Conservation (phyloP, 768 basidiomycete species). For the Auricularia cornea region DNA sequence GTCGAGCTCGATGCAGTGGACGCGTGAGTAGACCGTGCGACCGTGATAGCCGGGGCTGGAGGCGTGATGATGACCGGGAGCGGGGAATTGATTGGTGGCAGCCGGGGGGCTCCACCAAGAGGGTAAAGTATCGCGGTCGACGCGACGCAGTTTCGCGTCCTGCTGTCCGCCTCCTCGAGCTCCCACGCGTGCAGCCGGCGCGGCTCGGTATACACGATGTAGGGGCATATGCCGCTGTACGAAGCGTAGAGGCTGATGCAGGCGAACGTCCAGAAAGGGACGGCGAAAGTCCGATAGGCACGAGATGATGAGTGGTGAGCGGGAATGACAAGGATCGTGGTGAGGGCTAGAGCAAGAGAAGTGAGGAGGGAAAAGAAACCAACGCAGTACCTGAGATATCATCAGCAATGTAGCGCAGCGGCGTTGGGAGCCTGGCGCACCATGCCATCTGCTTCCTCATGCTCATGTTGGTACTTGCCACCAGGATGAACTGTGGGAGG, state of each 20-base stretch:
- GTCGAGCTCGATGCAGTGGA: not conserved
- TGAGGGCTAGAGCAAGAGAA: conserved; percentile 19
- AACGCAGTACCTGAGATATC: conserved; percentile 7
- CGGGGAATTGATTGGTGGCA: not conserved
- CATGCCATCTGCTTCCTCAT: conserved; percentile 28
- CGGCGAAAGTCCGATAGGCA: conserved; percentile 26
- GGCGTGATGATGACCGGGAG: not conserved
- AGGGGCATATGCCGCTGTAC: not conserved
- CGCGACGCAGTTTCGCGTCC: conserved; percentile 10
- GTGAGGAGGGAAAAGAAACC: conserved; percentile 20
- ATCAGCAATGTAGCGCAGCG: not conserved
- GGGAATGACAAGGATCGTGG: conserved; percentile 21
- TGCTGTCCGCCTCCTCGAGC: conserved; percentile 22
- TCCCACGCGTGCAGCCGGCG: conserved; percentile 33
- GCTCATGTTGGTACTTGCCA: conserved; percentile 28
- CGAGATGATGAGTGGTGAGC: conserved; percentile 18
- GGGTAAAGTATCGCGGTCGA: not conserved
- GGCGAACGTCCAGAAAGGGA: conserved; percentile 23
- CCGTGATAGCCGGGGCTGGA: not conserved
- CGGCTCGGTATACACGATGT: conserved; percentile 6
- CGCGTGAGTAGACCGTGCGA: not conserved
- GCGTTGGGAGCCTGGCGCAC: conserved; percentile 15
- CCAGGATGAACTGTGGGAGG: conserved; percentile 26
- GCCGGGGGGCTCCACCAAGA: no score
- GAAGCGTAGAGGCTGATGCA: conserved; percentile 26